Base-by-base conservation (phyloP, 495 filamentous ascomycete species). In the Xylaria bambusicola region DNA sequence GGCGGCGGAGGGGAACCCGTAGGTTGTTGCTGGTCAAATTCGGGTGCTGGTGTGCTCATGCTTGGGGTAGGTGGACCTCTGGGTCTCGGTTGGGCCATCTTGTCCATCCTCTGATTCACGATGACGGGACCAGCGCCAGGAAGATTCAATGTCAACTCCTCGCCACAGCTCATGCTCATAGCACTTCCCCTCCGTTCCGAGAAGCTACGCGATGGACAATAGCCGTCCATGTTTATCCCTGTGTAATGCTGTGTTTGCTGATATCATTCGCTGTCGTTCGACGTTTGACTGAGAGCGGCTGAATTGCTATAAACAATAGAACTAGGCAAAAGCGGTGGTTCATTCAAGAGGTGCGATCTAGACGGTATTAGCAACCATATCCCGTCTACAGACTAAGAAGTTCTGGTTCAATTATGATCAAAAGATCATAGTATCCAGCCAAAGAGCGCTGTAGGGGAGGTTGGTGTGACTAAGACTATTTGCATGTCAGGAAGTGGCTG, bases 61-160 rank as follows among this genome's bases (percentile, higher is more conserved):
- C 77, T 83, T 26, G 81, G 81, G 6, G 80, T 84, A 17, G 82
- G 82, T 10, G 82, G 82, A 2, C 81, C 81, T 64, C 80, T 60
- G n/a, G 75, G 74, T 40, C 75, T 65, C 0, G 74, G 61, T 52
- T 74, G 80, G 2, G 76, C 62, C 63, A 82, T 73, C 65, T 83
- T 83, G 27, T 77, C 75, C 63, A 77, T 71, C 58, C 72, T 69
- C 36, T 68, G 71, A 60, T 70, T 67, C 52, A 66, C 42, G 38
- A 72, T 58, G 31, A 70, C 62, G 3, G 68, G 58, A 2, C 63
- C 61, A n/a, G 63, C 42, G 56, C 57, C 68, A 20, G 72, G 68
- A n/a, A 76, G 78, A 24, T 78, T 73, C 41, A 81, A 62, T 15
- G 69, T 68, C 56, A 79, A 61, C 38, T 81, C 78, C 33, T 79